Percentiles rank a stretch among this genome's conserved stretches.
phyloP scores from a whole-genome alignment of 495 filamentous ascomycete genomes.

The Parachaetomium inaequale region DNA sequence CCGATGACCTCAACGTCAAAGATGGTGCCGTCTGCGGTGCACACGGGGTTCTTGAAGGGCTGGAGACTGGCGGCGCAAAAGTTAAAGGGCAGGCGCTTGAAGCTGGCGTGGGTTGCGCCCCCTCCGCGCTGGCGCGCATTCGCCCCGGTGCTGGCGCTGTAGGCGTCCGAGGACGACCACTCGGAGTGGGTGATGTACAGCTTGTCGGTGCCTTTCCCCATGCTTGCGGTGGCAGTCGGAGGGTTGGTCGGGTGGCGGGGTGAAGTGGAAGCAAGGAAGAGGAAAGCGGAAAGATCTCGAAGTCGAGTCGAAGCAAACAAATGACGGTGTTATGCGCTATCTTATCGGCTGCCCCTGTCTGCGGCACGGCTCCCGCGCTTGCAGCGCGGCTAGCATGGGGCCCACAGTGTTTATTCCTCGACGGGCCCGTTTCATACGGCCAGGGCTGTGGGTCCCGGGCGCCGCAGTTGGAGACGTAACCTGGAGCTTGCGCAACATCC shows the following conservation, averaged over 20 bases:
- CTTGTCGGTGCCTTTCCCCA: slow-evolving; percentile 62
- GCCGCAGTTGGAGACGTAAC: not conserved
- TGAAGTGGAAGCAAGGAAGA: not conserved
- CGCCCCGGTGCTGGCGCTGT: slow-evolving; percentile 69
- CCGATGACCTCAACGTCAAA: slow-evolving; percentile 85
- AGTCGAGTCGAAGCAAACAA: not conserved
- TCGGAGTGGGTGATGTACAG: slow-evolving; percentile 94
- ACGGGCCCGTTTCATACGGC: slow-evolving; percentile 3
- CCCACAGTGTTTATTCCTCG: not conserved
- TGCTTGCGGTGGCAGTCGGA: slow-evolving; percentile 17
- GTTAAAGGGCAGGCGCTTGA: slow-evolving; percentile 93
- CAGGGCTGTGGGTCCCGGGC: not conserved
- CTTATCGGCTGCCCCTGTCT: slow-evolving; percentile 11
- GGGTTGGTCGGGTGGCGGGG: not conserved
- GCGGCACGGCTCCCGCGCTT: not conserved
- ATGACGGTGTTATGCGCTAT: slow-evolving; percentile 7
- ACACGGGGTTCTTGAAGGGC: slow-evolving; percentile 83
- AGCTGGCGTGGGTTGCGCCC: slow-evolving; percentile 59
- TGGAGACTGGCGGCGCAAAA: slow-evolving; percentile 95
- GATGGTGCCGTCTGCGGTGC: slow-evolving; percentile 70
- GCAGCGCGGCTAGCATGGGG: not conserved
- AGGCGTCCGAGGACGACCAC: slow-evolving; percentile 89
- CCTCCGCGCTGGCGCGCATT: slow-evolving; percentile 51
- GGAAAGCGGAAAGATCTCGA: not conserved
- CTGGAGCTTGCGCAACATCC: slow-evolving; percentile 23